These are phyloP conservation scores for Leccinellum albellum DNA, from an alignment of 768 basidiomycete genomes.

Conservation along the genomic window DNA sequence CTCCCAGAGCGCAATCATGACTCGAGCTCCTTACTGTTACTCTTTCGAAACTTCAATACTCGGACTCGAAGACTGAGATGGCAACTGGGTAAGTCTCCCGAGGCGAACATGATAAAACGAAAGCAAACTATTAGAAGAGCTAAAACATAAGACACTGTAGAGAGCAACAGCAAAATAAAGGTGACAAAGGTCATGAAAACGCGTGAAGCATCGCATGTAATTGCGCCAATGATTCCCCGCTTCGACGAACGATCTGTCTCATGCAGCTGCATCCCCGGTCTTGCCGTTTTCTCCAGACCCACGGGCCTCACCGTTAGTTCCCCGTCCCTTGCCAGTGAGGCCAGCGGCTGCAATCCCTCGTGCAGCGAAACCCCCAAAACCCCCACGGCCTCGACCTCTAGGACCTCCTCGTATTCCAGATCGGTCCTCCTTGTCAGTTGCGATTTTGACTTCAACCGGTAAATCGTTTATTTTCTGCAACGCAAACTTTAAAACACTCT, in stretches of 20 bases:
- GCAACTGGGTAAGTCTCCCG: conserved; percentile 11
- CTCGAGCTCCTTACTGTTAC: too few species aligned
- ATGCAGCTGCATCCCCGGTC: conserved; percentile 23
- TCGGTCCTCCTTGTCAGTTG: conserved; percentile 52
- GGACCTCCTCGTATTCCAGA: conserved; percentile 46
- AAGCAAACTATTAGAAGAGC: conserved; percentile 20
- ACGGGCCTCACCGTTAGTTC: conserved; percentile 29
- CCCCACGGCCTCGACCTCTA: conserved; percentile 53
- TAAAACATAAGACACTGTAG: conserved; percentile 10
- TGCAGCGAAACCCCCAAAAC: conserved; percentile 49
- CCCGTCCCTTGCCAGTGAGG: conserved; percentile 39
- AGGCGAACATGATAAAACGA: conserved; percentile 19
- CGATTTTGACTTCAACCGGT: conserved; percentile 65
- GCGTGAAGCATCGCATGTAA: conserved; percentile 15
- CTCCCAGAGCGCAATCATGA: too few species aligned
- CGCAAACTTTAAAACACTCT: conserved; percentile 4
- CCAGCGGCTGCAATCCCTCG: conserved; percentile 70
- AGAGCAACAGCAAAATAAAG: conserved; percentile 8
- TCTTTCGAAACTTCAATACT: background rate
- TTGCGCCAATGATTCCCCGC: conserved; percentile 17
- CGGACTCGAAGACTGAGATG: background rate
- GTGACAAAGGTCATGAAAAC: conserved; percentile 15
- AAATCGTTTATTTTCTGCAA: conserved; percentile 66
- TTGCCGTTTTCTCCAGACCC: conserved; percentile 27
- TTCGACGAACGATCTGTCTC: conserved; percentile 15